Evolutionary conservation across 1,139 yeast genomes (phyloP).

Genomic region (Debaryomyces nepalensis): DNA sequence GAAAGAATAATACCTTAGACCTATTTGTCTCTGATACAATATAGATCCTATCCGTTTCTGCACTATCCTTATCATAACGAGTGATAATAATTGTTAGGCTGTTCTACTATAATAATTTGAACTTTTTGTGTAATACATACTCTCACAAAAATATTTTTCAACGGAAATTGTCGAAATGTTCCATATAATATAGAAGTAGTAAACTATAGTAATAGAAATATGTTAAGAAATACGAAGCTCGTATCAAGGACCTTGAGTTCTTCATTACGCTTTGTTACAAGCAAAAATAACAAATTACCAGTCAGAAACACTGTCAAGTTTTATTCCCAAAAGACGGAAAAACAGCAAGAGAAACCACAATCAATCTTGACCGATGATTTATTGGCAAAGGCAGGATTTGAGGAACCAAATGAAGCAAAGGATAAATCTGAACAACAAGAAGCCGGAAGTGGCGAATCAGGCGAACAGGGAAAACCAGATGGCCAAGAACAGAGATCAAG

Average conservation of each 20-base stretch:
- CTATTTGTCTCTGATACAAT: not conserved
- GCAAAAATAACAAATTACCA: constrained; percentile 4
- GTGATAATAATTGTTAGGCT: not conserved
- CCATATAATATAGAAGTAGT: not conserved
- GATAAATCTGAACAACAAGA: constrained; percentile 21
- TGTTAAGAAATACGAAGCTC: constrained; percentile 15
- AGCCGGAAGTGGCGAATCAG: constrained; percentile 17
- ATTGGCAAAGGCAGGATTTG: constrained; percentile 84
- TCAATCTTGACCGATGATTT: constrained; percentile 81
- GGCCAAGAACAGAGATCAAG: constrained; percentile 20
- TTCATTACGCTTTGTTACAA: constrained; percentile 4
- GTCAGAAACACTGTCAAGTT: constrained; percentile 11
- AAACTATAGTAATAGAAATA: constrained; percentile 1
- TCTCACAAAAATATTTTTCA: constrained; percentile 10
- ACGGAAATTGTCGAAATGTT: constrained; percentile 4
- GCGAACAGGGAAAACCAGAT: constrained; percentile 9
- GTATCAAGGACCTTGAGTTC: constrained; percentile 11
- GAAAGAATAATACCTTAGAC: constrained; percentile 4
- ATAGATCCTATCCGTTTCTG: not conserved
- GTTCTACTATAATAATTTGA: not conserved
- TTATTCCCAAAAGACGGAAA: constrained; percentile 29
- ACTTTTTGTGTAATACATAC: constrained; percentile 10
- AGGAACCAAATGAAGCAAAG: constrained; percentile 30
- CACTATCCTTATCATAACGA: constrained; percentile 8
- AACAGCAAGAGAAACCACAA: constrained; percentile 41